Evolutionary conservation across 129 eudicot genomes (phyloP).

Genomic region (Helianthus tuberosus): DNA sequence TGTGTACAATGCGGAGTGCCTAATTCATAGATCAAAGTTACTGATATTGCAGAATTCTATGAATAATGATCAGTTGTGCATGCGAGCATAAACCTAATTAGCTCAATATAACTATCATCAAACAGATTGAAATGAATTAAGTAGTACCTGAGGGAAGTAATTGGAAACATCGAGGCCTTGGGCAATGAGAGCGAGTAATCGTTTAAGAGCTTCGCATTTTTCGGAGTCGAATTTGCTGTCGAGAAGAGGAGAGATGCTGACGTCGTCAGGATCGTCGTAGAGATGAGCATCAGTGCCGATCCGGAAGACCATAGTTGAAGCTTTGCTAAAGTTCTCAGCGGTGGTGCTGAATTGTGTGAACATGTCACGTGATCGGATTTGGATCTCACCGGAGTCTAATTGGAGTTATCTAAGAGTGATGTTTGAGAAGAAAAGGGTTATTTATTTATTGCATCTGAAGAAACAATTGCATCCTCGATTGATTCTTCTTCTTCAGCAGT

Average conservation of each 20-base stretch:
- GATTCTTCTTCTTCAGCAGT: no score
- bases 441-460: no score
- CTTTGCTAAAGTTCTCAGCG: constrained; percentile 86
- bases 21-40: background rate
- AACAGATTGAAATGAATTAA: background rate
- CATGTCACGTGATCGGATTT: constrained; percentile 46
- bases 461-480: no score
- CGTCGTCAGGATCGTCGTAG: constrained; percentile 98
- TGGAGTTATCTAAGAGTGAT: background rate
- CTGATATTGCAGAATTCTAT: constrained; percentile 2
- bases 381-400: constrained; percentile 19
- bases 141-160: constrained; percentile 88
- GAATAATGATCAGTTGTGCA: background rate
- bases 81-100: no score
- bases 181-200: constrained; percentile 94
- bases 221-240: constrained; percentile 97
- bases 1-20: background rate
- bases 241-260: constrained; percentile 77
- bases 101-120: no score
- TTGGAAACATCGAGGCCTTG: constrained; percentile 94
- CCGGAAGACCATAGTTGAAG: constrained; percentile 87
- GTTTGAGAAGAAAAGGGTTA: constrained; percentile 3
- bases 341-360: constrained; percentile 89
- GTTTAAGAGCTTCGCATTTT: constrained; percentile 94
- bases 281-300: constrained; percentile 98